Evolutionary conservation across 2,329 filamentous ascomycete species (phyloP).

Genomic region (Claviceps purpurea): DNA sequence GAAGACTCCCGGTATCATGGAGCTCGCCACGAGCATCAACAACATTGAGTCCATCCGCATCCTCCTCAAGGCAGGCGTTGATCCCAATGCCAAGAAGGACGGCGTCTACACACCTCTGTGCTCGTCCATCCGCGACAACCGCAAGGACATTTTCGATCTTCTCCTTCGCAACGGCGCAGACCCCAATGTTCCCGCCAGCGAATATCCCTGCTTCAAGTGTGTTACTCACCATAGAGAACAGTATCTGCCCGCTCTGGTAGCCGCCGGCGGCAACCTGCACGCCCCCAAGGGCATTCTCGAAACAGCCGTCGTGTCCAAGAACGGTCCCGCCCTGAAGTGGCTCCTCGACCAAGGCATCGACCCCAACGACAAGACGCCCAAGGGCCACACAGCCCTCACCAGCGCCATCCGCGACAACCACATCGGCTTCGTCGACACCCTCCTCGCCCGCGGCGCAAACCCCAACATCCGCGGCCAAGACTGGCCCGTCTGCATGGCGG

Average conservation of each 20-base stretch:
- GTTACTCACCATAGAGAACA: slow-evolving; percentile 51
- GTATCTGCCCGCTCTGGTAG: slow-evolving; percentile 43
- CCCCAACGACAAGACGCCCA: slow-evolving; percentile 43
- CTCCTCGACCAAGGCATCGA: slow-evolving; percentile 46
- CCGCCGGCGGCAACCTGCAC: slow-evolving; percentile 45
- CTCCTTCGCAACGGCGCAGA: slow-evolving; percentile 45
- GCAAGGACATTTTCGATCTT: slow-evolving; percentile 45
- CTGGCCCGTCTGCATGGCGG: slow-evolving; percentile 59
- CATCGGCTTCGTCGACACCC: slow-evolving; percentile 43
- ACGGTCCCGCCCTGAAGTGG: slow-evolving; percentile 46
- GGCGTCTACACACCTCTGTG: slow-evolving; percentile 56
- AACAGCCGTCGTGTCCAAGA: slow-evolving; percentile 47
- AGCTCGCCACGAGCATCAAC: slow-evolving; percentile 49
- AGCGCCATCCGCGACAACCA: slow-evolving; percentile 51
- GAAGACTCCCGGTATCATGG: slow-evolving; percentile 50
- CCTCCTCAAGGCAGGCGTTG: slow-evolving; percentile 44
- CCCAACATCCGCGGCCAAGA: slow-evolving; percentile 51
- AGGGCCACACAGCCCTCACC: slow-evolving; percentile 48
- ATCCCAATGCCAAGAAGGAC: slow-evolving; percentile 49
- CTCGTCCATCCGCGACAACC: slow-evolving; percentile 54
- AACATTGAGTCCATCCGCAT: slow-evolving; percentile 47
- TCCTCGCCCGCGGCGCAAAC: slow-evolving; percentile 46
- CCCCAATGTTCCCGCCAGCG: slow-evolving; percentile 47
- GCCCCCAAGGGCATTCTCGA: slow-evolving; percentile 53
- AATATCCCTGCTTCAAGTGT: slow-evolving; percentile 56